phyloP scores from a whole-genome alignment of 2,329 filamentous ascomycete genomes.

The Elsinoe batatas region DNA sequence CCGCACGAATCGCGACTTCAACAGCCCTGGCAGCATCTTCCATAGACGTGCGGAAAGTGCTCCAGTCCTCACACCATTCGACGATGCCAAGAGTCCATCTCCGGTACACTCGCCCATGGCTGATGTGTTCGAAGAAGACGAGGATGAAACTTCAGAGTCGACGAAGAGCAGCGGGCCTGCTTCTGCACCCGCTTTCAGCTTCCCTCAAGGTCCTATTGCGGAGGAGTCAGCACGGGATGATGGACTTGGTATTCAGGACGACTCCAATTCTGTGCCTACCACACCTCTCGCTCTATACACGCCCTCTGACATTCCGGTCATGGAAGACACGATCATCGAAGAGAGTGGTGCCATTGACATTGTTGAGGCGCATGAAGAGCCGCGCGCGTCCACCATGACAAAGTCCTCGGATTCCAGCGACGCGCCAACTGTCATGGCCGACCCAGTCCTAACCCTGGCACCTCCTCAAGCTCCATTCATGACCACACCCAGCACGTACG shows the following conservation, averaged over 20 bases:
- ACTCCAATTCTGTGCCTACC: slow-evolving; percentile 14
- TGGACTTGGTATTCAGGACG: slow-evolving; percentile 25
- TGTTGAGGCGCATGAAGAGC: slow-evolving; percentile 39
- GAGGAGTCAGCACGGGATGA: slow-evolving; percentile 23
- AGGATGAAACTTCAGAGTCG: slow-evolving; percentile 49
- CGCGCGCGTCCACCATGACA: slow-evolving; percentile 38
- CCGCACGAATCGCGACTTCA: slow-evolving; percentile 58
- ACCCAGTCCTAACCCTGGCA: slow-evolving; percentile 25
- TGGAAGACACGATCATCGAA: slow-evolving; percentile 27
- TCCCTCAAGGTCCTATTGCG: slow-evolving; percentile 27
- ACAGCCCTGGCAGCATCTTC: slow-evolving; percentile 61
- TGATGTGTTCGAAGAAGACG: slow-evolving; percentile 79
- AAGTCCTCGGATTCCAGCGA: slow-evolving; percentile 42
- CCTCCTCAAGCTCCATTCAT: slow-evolving; percentile 43
- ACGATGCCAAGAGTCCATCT: slow-evolving; percentile 30
- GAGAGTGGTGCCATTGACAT: slow-evolving; percentile 33
- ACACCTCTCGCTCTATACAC: slow-evolving; percentile 1
- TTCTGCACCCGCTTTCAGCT: not conserved
- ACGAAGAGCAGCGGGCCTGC: not conserved
- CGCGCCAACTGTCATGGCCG: slow-evolving; percentile 27
- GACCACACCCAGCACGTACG: slow-evolving; percentile 53
- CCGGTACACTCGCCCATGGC: slow-evolving; percentile 58
- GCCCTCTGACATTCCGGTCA: slow-evolving; percentile 11
- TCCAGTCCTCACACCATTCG: slow-evolving; percentile 68
- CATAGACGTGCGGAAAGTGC: slow-evolving; percentile 72